These are phyloP conservation scores for Phoma sp. DNA, from an alignment of 2,329 filamentous ascomycete genomes.

Conservation along the genomic window DNA sequence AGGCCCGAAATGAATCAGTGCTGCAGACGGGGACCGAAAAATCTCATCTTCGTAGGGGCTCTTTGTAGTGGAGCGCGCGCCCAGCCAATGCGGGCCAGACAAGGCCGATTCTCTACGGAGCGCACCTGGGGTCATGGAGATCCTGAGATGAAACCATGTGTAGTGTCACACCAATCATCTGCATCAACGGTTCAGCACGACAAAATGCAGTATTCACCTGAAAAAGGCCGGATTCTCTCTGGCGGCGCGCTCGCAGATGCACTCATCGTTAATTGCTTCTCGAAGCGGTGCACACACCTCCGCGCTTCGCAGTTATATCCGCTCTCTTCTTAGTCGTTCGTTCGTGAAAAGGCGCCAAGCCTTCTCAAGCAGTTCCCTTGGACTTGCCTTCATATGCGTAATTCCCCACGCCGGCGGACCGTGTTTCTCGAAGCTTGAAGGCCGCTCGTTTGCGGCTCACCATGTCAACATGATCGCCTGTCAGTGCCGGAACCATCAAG, in stretches of 20 bases:
- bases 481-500: constrained; percentile 4
- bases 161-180: constrained; percentile 1
- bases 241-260: neutral
- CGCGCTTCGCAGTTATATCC: neutral
- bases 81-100: constrained; percentile 4
- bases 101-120: neutral
- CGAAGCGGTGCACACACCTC: neutral
- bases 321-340: neutral
- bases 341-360: constrained; percentile 1
- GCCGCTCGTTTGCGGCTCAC: neutral
- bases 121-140: constrained; percentile 2
- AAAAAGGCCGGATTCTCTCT: neutral
- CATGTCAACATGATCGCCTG: constrained; percentile 5
- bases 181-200: neutral
- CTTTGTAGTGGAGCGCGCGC: neutral
- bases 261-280: neutral
- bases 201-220: neutral
- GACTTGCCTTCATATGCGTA: neutral
- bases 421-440: neutral
- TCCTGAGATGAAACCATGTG: constrained; percentile 4
- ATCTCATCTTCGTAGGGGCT: constrained; percentile 5
- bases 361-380: neutral
- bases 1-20: neutral
- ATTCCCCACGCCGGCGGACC: constrained; percentile 2
- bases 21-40: constrained; percentile 7